Percentiles rank a stretch among this genome's conserved stretches.
These are phyloP conservation scores for Nannizziopsis barbatae DNA, from an alignment of 2,329 filamentous ascomycete genomes.

Conservation along the genomic window DNA sequence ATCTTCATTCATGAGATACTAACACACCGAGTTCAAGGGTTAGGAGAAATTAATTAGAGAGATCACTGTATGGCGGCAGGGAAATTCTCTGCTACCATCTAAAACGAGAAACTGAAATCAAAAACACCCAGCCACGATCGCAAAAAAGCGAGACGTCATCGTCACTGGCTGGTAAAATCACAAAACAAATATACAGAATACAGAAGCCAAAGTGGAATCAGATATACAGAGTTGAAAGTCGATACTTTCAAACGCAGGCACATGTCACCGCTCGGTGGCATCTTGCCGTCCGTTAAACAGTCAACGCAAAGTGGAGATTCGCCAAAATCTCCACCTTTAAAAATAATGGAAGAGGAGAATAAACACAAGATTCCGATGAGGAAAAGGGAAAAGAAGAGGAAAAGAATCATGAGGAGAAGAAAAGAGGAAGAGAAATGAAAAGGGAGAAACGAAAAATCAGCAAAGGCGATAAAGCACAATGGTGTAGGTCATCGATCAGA, in stretches of 20 bases:
- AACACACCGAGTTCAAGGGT: too few relatives aligned
- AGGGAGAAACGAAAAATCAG: constrained; percentile 18
- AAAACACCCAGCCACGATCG: too few relatives aligned
- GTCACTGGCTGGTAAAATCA: background rate
- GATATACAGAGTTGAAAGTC: background rate
- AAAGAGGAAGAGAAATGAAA: constrained; percentile 19
- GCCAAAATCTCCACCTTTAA: constrained; percentile 14
- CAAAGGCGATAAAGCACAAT: constrained; percentile 20
- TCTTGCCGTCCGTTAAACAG: background rate
- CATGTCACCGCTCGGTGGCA: background rate
- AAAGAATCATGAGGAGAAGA: constrained; percentile 20
- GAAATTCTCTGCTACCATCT: too few relatives aligned
- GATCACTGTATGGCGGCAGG: too few relatives aligned
- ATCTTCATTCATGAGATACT: too few relatives aligned
- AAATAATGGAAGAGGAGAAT: constrained; percentile 16
- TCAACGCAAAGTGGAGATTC: constrained; percentile 7
- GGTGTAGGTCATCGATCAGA: constrained; percentile 12
- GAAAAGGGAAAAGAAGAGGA: constrained; percentile 18
- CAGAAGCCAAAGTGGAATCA: background rate
- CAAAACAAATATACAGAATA: background rate
- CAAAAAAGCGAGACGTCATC: too few relatives aligned
- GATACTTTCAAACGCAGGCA: constrained; percentile 3
- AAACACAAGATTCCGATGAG: constrained; percentile 18
- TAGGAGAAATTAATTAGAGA: too few relatives aligned
- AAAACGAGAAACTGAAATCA: too few relatives aligned